Evolutionary conservation across 495 filamentous ascomycete genomes (phyloP).

Genomic region (Penicillium riverlandense): DNA sequence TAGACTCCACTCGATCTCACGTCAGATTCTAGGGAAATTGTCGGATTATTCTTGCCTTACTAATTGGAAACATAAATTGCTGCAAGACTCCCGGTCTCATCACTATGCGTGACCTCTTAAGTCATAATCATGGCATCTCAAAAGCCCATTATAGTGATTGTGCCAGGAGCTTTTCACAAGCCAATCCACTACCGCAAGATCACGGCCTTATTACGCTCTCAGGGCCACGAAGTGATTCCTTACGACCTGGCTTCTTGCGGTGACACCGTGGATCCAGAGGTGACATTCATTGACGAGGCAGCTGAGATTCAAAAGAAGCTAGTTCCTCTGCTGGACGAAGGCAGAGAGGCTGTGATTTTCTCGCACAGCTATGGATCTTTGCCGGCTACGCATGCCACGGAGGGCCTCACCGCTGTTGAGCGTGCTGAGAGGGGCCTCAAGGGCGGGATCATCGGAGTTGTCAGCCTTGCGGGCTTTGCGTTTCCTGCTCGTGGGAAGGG

Average conservation of each 20-base stretch:
- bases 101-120: no score
- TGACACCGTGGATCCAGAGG: conserved; percentile 3
- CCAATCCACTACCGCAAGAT: conserved; percentile 11
- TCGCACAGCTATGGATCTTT: conserved; percentile 11
- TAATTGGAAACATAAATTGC: no score
- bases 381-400: background rate
- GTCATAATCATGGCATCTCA: conserved; percentile 1
- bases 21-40: no score
- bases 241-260: conserved; percentile 2
- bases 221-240: conserved; percentile 6
- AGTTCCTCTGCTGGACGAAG: conserved; percentile 6
- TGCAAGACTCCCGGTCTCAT: no score
- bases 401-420: conserved; percentile 6
- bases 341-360: conserved; percentile 7
- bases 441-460: conserved; percentile 5
- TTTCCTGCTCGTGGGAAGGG: conserved; percentile 4
- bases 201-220: background rate
- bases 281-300: conserved; percentile 2
- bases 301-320: conserved; percentile 1
- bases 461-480: conserved; percentile 9
- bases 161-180: conserved; percentile 8
- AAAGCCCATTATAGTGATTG: conserved; percentile 9
- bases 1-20: no score
- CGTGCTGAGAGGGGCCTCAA: conserved; percentile 4
- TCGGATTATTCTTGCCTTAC: no score